These are phyloP conservation scores for Leishmania major DNA, from an alignment of 208 protist species.

Conservation along the genomic window DNA sequence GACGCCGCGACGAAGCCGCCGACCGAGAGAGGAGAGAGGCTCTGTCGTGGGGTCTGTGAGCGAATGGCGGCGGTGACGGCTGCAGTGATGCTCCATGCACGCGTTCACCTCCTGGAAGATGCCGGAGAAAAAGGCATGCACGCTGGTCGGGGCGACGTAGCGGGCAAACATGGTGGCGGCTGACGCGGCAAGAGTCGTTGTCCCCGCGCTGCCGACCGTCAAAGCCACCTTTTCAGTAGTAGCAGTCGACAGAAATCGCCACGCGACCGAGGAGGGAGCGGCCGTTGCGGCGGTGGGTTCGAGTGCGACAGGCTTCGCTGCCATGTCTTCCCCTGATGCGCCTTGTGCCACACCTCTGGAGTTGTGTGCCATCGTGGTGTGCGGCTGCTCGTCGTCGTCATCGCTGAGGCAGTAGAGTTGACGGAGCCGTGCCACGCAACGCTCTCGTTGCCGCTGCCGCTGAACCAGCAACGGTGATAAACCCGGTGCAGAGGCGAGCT, in stretches of 20 bases:
- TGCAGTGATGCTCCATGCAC: conserved; percentile 18
- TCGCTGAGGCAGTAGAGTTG: conserved; percentile 40
- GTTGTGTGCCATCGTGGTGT: not conserved
- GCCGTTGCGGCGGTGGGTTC: not conserved
- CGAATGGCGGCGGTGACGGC: not conserved
- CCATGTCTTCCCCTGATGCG: not conserved
- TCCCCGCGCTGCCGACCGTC: not conserved
- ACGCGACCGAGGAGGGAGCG: not conserved
- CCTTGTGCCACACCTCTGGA: not conserved
- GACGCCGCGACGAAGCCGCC: not conserved
- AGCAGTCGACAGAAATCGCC: not conserved
- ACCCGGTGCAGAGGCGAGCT: not conserved
- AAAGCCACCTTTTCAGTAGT: not conserved
- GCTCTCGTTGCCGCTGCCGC: conserved; percentile 13
- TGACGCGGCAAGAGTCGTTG: not conserved
- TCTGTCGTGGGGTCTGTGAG: not conserved
- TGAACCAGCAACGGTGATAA: not conserved
- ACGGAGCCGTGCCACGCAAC: conserved; percentile 20
- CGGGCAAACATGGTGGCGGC: conserved; percentile 10
- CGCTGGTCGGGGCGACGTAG: conserved; percentile 32
- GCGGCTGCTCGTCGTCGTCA: conserved; percentile 15
- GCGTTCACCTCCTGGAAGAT: conserved; percentile 43
- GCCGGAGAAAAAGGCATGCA: conserved; percentile 48
- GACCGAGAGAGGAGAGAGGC: not conserved
- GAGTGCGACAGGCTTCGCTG: not conserved